Percentiles rank a stretch among this genome's conserved stretches.
Evolutionary conservation across 352 stramenopile genomes (phyloP).

Genomic region (Bremia lactucae): DNA sequence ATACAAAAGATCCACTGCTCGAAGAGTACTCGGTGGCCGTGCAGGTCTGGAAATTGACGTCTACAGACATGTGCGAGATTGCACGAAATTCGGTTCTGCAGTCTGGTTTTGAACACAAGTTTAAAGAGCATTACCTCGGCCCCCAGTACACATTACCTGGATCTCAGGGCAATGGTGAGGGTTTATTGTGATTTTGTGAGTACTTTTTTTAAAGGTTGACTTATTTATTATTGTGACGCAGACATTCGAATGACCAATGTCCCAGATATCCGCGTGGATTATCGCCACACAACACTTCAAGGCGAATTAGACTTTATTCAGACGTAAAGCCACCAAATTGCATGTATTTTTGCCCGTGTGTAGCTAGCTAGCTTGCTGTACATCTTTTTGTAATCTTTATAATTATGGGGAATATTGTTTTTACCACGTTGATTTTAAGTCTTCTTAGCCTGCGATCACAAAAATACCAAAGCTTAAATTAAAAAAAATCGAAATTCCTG

Average conservation of each 20-base stretch:
- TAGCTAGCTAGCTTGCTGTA: no score
- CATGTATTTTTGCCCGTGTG: no score
- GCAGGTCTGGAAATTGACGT: constrained; percentile 92
- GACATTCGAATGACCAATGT: constrained; percentile 93
- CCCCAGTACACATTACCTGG: constrained; percentile 80
- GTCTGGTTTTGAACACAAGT: constrained; percentile 95
- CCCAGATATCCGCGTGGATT: constrained; percentile 87
- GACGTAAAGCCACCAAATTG: constrained; percentile 23
- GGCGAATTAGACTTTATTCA: constrained; percentile 67
- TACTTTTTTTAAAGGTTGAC: constrained; percentile 4
- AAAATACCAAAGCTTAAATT: no score
- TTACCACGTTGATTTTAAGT: no score
- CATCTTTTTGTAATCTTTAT: no score
- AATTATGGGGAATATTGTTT: no score
- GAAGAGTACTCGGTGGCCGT: constrained; percentile 92
- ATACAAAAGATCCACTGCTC: constrained; percentile 96
- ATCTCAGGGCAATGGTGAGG: constrained; percentile 66
- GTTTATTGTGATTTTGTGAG: background rate
- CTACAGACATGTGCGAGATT: constrained; percentile 97
- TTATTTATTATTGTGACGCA: constrained; percentile 10
- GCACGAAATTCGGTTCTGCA: constrained; percentile 97
- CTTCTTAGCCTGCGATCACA: no score
- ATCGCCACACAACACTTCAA: constrained; percentile 77
- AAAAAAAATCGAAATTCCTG: no score
- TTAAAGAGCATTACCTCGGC: constrained; percentile 96